Conservation (phyloP, 345 rosid species). For the Capsella bursapastoris region DNA sequence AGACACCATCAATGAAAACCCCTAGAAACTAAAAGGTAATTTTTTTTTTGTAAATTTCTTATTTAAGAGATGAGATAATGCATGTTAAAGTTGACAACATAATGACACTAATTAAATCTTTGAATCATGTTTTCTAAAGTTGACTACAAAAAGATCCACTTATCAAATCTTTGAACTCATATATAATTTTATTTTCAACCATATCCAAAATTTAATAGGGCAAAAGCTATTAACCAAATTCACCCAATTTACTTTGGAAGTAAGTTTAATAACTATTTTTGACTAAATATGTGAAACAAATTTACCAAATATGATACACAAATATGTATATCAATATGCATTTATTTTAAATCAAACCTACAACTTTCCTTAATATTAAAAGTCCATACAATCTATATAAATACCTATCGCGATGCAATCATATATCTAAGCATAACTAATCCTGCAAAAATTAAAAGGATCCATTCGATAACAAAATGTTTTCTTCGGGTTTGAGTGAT, state of each 20-base stretch:
- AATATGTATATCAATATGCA: not conserved
- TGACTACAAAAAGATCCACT: slow-evolving; percentile 3
- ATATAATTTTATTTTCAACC: slow-evolving; percentile 1
- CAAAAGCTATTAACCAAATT: not conserved
- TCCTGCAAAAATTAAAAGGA: not conserved
- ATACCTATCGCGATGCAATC: not conserved
- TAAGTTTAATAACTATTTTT: not conserved
- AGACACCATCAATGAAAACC: not conserved
- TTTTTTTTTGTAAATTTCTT: not conserved
- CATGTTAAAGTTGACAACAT: not conserved
- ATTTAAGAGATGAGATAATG: not conserved
- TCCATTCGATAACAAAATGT: not conserved
- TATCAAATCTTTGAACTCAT: not conserved
- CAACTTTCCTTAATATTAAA: slow-evolving; percentile 1
- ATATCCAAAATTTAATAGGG: slow-evolving; percentile 9
- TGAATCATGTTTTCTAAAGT: not conserved
- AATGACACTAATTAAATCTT: not conserved
- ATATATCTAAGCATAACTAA: not conserved
- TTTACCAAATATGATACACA: not conserved
- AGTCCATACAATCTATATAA: not conserved
- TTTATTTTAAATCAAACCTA: not conserved
- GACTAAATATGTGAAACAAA: not conserved
- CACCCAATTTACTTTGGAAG: slow-evolving; percentile 8
- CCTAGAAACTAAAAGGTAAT: not conserved
- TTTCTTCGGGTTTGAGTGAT: not conserved